Conservation (phyloP, 2,329 filamentous ascomycete species). For the Fusarium ramigenum region DNA sequence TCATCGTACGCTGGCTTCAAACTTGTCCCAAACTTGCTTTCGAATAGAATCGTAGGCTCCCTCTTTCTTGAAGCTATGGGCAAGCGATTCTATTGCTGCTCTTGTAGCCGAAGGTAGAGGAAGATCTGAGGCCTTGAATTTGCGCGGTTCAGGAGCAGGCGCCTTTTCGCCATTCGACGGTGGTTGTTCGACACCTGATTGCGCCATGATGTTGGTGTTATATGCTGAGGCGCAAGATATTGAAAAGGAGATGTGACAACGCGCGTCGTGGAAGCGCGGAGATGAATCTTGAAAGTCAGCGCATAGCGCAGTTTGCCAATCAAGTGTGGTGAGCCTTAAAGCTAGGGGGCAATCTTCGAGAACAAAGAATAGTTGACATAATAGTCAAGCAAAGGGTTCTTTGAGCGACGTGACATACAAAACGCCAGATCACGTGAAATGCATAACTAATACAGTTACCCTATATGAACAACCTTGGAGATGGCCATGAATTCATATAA, state of each 20-base stretch:
- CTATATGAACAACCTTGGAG: neutral
- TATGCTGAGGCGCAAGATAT: slow-evolving; percentile 2
- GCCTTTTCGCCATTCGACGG: slow-evolving; percentile 29
- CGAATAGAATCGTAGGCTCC: slow-evolving; percentile 82
- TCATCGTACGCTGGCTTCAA: slow-evolving; percentile 70
- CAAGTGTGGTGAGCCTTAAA: neutral
- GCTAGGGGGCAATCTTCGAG: neutral
- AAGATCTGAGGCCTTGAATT: slow-evolving; percentile 78
- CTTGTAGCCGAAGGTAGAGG: slow-evolving; percentile 78
- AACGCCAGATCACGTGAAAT: slow-evolving; percentile 43
- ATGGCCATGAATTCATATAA: neutral
- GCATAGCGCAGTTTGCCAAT: slow-evolving; percentile 22
- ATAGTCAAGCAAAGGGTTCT: neutral
- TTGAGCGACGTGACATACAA: slow-evolving; percentile 31
- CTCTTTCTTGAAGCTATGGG: slow-evolving; percentile 88
- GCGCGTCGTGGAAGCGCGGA: slow-evolving; percentile 22
- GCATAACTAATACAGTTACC: neutral
- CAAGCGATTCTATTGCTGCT: slow-evolving; percentile 76
- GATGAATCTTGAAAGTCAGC: slow-evolving; percentile 12
- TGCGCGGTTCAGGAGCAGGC: slow-evolving; percentile 47
- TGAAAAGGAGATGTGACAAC: slow-evolving; percentile 16
- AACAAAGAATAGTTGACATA: slow-evolving; percentile 7
- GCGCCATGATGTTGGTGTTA: slow-evolving; percentile 22
- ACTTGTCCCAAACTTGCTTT: slow-evolving; percentile 80
- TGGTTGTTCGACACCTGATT: slow-evolving; percentile 38